These are phyloP conservation scores for Jacaranda mimosifolia DNA, from an alignment of 257 asterid species.

Conservation along the genomic window DNA sequence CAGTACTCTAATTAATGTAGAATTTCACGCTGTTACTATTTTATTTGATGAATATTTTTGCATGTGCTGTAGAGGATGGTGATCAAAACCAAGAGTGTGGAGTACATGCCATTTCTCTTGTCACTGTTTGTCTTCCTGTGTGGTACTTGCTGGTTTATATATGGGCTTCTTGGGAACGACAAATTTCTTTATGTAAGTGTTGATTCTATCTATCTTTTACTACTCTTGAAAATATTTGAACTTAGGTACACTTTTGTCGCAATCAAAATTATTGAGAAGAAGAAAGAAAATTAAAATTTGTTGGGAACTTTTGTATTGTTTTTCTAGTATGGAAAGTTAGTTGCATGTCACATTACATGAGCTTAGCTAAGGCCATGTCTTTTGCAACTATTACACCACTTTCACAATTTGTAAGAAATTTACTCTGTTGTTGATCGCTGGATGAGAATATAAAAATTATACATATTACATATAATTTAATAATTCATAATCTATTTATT, in stretches of 20 bases:
- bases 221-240: background rate
- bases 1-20: background rate
- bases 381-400: too few relatives aligned
- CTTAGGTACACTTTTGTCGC: too few relatives aligned
- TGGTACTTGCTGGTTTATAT: slow-evolving; percentile 82
- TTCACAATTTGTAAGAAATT: too few relatives aligned
- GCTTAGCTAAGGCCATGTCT: too few relatives aligned
- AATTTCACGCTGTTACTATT: background rate
- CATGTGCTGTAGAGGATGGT: slow-evolving; percentile 66
- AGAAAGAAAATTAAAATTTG: background rate
- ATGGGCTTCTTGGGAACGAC: slow-evolving; percentile 75
- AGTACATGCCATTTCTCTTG: slow-evolving; percentile 80
- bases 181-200: slow-evolving; percentile 69
- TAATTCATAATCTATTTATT: too few relatives aligned
- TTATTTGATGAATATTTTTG: background rate
- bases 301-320: background rate
- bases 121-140: slow-evolving; percentile 76
- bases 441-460: too few relatives aligned
- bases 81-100: slow-evolving; percentile 83
- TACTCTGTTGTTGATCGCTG: too few relatives aligned
- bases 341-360: background rate
- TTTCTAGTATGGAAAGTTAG: background rate
- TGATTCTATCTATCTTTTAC: background rate
- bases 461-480: too few relatives aligned
- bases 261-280: background rate